Conservation (phyloP, 768 basidiomycete species). For the Lepiota brunneoincarnata region DNA sequence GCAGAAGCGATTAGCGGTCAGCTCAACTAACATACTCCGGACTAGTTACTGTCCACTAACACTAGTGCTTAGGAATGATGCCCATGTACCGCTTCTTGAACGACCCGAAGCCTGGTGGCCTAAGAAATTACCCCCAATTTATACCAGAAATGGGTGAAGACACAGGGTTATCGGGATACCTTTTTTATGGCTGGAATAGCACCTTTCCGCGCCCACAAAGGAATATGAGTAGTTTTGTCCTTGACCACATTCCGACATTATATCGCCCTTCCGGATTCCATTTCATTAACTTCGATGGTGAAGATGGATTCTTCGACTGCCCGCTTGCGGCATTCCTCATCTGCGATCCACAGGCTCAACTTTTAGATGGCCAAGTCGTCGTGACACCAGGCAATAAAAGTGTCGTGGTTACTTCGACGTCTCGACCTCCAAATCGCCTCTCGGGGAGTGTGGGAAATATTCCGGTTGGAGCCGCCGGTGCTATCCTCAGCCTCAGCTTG, state of each 20-base stretch:
- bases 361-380: not conserved
- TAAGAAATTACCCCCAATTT: not conserved
- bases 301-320: not conserved
- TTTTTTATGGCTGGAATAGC: slow-evolving; percentile 1
- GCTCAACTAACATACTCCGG: not conserved
- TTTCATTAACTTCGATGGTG: not conserved
- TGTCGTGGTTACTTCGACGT: not conserved
- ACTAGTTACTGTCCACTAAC: no score
- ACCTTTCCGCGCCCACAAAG: not conserved
- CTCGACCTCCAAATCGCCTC: not conserved
- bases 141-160: not conserved
- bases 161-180: not conserved
- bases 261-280: not conserved
- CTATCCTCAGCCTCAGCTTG: not conserved
- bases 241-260: not conserved
- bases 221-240: not conserved
- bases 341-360: not conserved
- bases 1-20: not conserved
- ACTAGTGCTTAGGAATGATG: not conserved
- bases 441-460: not conserved
- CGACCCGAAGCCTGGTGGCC: not conserved
- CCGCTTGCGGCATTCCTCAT: not conserved
- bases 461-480: not conserved
- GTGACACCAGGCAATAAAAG: not conserved
- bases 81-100: not conserved